phyloP scores from a whole-genome alignment of 805 yeast species.

The Lachancea thermotolerans region DNA sequence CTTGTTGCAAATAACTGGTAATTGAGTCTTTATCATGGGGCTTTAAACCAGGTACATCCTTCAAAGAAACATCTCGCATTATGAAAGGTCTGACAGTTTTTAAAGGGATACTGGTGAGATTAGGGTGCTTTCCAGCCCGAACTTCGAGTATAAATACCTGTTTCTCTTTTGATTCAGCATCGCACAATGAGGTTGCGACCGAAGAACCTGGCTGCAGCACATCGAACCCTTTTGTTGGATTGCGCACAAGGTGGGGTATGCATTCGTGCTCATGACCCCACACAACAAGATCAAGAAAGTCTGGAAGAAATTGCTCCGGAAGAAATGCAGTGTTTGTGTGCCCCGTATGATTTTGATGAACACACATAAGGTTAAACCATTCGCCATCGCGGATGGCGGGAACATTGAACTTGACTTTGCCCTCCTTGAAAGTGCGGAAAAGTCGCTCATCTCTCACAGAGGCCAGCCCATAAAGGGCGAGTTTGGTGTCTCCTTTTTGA shows the following conservation, averaged over 20 bases:
- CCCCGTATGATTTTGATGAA: slow-evolving; percentile 86
- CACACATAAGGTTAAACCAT: slow-evolving; percentile 81
- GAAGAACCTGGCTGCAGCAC: slow-evolving; percentile 92
- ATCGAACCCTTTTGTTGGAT: slow-evolving; percentile 52
- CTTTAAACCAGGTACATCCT: slow-evolving; percentile 44
- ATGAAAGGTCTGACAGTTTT: slow-evolving; percentile 77
- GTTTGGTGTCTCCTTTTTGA: slow-evolving; percentile 72
- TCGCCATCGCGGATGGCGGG: slow-evolving; percentile 53
- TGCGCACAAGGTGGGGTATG: slow-evolving; percentile 57
- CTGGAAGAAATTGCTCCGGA: slow-evolving; percentile 80
- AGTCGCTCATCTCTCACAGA: slow-evolving; percentile 86
- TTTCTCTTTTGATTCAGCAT: slow-evolving; percentile 74
- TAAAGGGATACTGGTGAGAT: slow-evolving; percentile 35
- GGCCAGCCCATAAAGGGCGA: slow-evolving; percentile 85
- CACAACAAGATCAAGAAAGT: slow-evolving; percentile 70
- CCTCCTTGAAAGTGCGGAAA: slow-evolving; percentile 72
- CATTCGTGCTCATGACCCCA: slow-evolving; percentile 99
- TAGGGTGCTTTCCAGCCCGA: slow-evolving; percentile 52
- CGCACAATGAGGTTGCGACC: slow-evolving; percentile 82
- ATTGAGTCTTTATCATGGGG: slow-evolving; percentile 62
- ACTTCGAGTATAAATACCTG: slow-evolving; percentile 66
- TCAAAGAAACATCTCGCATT: slow-evolving; percentile 57
- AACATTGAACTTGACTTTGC: slow-evolving; percentile 67
- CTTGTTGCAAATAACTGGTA: slow-evolving; percentile 47
- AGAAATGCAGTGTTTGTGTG: slow-evolving; percentile 75